Conservation (phyloP, 495 filamentous ascomycete species). For the Lophiotrema nucula region DNA sequence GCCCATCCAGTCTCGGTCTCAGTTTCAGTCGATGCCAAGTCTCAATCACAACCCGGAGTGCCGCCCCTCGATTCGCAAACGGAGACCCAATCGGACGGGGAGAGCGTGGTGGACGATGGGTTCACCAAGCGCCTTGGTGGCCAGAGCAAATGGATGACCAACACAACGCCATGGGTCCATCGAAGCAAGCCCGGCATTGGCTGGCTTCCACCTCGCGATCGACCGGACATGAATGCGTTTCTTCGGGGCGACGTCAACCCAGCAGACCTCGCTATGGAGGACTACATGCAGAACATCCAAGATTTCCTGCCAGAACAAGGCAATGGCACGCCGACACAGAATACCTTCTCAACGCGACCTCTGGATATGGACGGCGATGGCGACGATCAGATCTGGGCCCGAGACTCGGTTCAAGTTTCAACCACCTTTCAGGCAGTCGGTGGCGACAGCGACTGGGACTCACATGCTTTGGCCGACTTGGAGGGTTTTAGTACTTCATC, state of each 20-base stretch:
- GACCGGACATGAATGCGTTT: conserved; percentile 12
- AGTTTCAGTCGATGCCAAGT: no score
- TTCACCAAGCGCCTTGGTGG: conserved; percentile 18
- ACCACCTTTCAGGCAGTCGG: neutral
- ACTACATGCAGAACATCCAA: conserved; percentile 74
- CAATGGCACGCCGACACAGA: neutral
- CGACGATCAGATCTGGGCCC: conserved; percentile 27
- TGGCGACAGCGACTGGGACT: conserved; percentile 42
- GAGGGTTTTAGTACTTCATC: conserved; percentile 47
- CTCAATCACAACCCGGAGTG: no score
- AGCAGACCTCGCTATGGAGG: conserved; percentile 54
- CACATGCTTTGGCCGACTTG: conserved; percentile 45
- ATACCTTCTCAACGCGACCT: conserved; percentile 15
- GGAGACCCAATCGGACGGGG: conserved; percentile 5
- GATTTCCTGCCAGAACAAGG: conserved; percentile 1
- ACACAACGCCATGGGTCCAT: conserved; percentile 20
- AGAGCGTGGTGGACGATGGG: conserved; percentile 11
- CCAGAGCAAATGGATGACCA: conserved; percentile 13
- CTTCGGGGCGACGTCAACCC: conserved; percentile 14
- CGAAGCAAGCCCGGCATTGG: conserved; percentile 34
- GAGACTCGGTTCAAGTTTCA: neutral
- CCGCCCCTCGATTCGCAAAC: neutral
- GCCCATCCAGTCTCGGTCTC: no score
- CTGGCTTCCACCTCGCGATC: conserved; percentile 19
- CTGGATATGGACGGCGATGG: conserved; percentile 24